phyloP scores from a whole-genome alignment of 2,329 filamentous ascomycete species.

The Aspergillus oerlinghausenensis region DNA sequence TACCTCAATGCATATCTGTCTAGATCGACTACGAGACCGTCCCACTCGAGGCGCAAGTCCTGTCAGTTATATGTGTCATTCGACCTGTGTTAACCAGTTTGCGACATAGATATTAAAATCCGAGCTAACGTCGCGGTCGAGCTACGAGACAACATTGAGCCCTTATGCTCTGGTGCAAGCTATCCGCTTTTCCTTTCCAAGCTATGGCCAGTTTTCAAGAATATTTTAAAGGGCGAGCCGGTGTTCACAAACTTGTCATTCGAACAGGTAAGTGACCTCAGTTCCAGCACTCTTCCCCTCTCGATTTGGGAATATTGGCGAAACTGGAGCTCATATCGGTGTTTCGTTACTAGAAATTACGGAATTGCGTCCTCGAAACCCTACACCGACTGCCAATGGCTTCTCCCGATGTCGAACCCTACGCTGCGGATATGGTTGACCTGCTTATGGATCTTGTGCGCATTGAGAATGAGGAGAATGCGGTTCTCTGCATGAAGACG shows the following conservation, averaged over 20 bases:
- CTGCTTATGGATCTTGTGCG: conserved; percentile 83
- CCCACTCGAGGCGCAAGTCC: background rate
- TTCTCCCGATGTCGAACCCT: conserved; percentile 78
- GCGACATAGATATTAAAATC: conserved; percentile 64
- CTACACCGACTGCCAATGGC: conserved; percentile 77
- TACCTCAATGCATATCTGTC: background rate
- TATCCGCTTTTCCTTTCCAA: conserved; percentile 80
- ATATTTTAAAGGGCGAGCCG: conserved; percentile 76
- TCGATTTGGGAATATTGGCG: background rate
- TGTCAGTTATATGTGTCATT: conserved; percentile 5
- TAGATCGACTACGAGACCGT: background rate
- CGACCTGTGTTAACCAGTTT: conserved; percentile 1
- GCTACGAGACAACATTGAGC: conserved; percentile 84
- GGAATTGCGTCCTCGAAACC: conserved; percentile 91
- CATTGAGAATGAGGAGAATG: conserved; percentile 97
- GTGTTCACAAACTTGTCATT: conserved; percentile 86
- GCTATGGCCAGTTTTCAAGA: conserved; percentile 84
- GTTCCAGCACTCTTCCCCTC: background rate
- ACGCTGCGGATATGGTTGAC: conserved; percentile 83
- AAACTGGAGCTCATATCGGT: conserved; percentile 1
- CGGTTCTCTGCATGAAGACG: conserved; percentile 95
- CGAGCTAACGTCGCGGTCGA: conserved; percentile 80
- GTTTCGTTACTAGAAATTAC: conserved; percentile 61
- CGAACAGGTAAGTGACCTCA: conserved; percentile 65
- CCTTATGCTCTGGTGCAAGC: conserved; percentile 69